These are phyloP conservation scores for Phytophthora sp. DNA, from an alignment of 352 stramenopile species.

Conservation along the genomic window DNA sequence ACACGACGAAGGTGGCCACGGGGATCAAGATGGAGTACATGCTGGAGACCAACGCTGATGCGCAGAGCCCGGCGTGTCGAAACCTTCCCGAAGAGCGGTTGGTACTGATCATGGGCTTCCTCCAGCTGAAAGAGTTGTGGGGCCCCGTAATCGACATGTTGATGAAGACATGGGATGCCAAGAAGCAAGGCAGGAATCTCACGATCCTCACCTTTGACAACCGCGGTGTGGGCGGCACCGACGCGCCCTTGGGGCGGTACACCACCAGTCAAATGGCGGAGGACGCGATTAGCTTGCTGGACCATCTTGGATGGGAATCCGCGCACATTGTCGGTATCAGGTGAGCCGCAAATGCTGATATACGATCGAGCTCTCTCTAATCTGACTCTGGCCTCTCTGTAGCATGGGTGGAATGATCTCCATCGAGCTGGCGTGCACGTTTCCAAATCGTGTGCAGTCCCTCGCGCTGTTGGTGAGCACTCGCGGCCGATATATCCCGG, in stretches of 20 bases:
- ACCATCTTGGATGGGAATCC: conserved; percentile 46
- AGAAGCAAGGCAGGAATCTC: conserved; percentile 30
- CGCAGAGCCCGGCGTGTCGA: conserved; percentile 14
- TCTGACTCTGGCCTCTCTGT: conserved; percentile 4
- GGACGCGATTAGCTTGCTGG: conserved; percentile 43
- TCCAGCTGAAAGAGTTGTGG: conserved; percentile 54
- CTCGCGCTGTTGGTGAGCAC: conserved; percentile 52
- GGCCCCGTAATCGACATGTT: conserved; percentile 45
- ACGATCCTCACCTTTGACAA: conserved; percentile 57
- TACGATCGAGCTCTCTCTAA: conserved; percentile 4
- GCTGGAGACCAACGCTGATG: conserved; percentile 26
- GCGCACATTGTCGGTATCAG: conserved; percentile 51
- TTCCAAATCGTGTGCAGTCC: conserved; percentile 48
- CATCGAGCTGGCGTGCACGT: conserved; percentile 43
- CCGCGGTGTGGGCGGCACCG: conserved; percentile 47
- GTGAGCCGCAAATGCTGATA: conserved; percentile 15
- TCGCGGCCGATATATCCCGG: conserved; percentile 40
- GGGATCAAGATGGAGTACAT: conserved; percentile 54
- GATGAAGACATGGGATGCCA: conserved; percentile 41
- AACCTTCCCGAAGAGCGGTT: conserved; percentile 34
- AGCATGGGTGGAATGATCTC: conserved; percentile 64
- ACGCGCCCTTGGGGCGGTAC: conserved; percentile 45
- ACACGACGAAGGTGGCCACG: conserved; percentile 33
- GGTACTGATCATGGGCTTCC: conserved; percentile 54
- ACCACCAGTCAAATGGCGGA: conserved; percentile 52